Evolutionary conservation across 495 filamentous ascomycete species (phyloP).

Genomic region (Daldinia decipiens): DNA sequence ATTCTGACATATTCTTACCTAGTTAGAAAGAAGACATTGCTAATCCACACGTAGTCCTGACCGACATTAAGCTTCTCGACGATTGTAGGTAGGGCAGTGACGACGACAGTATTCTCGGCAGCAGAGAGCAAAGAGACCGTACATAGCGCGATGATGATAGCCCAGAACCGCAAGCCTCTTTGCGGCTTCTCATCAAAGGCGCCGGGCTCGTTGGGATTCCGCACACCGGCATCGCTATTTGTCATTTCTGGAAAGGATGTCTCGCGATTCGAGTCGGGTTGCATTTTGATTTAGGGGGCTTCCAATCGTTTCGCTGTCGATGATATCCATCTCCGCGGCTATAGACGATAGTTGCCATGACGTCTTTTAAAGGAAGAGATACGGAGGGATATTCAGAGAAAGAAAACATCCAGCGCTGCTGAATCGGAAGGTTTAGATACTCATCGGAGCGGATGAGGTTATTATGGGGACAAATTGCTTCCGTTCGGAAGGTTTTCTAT

Average conservation of each 20-base stretch:
- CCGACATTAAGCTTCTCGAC: conserved; percentile 39
- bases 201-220: background rate
- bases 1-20: conserved; percentile 53
- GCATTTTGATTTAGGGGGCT: conserved; percentile 10
- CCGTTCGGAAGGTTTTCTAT: conserved; percentile 40
- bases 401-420: background rate
- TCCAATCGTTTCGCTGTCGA: conserved; percentile 4
- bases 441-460: conserved; percentile 9
- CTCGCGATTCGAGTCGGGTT: conserved; percentile 10
- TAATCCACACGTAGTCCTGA: conserved; percentile 65
- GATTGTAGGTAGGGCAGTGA: conserved; percentile 60
- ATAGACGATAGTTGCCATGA: background rate
- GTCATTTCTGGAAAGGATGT: background rate
- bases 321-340: background rate
- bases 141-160: conserved; percentile 53
- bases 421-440: background rate
- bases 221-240: background rate
- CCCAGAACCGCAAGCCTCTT: conserved; percentile 49
- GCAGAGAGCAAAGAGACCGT: conserved; percentile 54
- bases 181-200: background rate
- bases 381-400: background rate
- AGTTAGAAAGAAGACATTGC: conserved; percentile 73
- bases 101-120: conserved; percentile 63
- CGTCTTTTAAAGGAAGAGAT: conserved; percentile 13
- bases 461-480: conserved; percentile 15